Evolutionary conservation across 2,329 filamentous ascomycete genomes (phyloP), one percentile per base, ranked within the genome.

Genomic region (Sarocladium oryzae): DNA sequence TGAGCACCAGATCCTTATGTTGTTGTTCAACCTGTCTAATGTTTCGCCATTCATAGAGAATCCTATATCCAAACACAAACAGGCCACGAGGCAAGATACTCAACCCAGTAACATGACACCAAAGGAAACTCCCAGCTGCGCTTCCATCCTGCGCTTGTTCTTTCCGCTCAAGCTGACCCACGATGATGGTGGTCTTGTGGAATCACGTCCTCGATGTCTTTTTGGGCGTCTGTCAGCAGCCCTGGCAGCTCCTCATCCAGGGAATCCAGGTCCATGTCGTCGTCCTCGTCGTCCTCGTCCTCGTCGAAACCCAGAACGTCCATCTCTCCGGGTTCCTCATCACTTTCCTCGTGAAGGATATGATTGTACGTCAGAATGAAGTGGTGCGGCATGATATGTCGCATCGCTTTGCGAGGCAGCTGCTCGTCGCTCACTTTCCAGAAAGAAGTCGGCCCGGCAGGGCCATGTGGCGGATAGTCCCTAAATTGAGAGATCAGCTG

Each of bases 361-460:
- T 56, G 55, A n/a, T 56, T 60, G 36, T 61, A 59, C 8, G 63
- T 59, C 2, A 65, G 28, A 24, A 67, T 57, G n/a, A 65, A 65
- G 13, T 65, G 62, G 7, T 54, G 60, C 6, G 63, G 59, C 3
- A 69, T 60, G 24, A 66, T 54, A 43, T 66, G 64, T 8, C 66
- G 58, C 36, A 63, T 61, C 45, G 57, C 55, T 7, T 52, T 56
- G 18, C 30, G 56, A 33, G 53, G 58, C 51, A 56, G 54, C 23
- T 63, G 61, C 15, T 68, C 66, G 56, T 86, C 81, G 38, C 73
- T 78, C 10, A 84, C 71, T 66, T 91, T 91, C 86, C 87, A 92
- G 60, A 88, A 89, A 0, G 83, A 84, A 1, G 84, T 88, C 1
- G 87, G 87, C 0, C 87, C 87, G 2, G 78, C 85, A 0, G 87